Conservation (phyloP, 441 rosid genomes). For the Erodium moschatum region DNA sequence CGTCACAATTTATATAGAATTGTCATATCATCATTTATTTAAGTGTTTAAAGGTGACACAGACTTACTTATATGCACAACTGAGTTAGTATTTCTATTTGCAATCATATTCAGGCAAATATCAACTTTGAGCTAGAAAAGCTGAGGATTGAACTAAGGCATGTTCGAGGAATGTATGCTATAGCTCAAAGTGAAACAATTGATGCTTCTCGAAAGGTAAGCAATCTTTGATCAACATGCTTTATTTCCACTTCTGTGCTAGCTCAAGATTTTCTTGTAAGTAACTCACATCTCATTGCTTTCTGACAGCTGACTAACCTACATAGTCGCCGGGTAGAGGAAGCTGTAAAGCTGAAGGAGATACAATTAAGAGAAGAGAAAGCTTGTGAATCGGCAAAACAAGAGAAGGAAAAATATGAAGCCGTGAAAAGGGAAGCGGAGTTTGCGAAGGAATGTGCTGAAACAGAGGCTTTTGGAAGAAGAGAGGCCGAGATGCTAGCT, state of each 20-base stretch:
- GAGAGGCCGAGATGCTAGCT: slow-evolving; percentile 54
- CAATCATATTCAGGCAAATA: slow-evolving; percentile 11
- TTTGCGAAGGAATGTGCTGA: slow-evolving; percentile 35
- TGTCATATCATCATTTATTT: too few species aligned
- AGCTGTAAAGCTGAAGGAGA: slow-evolving; percentile 49
- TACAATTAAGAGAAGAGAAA: slow-evolving; percentile 38
- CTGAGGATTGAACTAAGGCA: slow-evolving; percentile 78
- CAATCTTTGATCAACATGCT: slow-evolving; percentile 3
- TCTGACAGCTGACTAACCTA: slow-evolving; percentile 45
- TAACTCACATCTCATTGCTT: slow-evolving; percentile 4
- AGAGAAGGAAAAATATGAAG: slow-evolving; percentile 54
- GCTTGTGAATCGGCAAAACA: slow-evolving; percentile 49
- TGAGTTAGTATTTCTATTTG: too few species aligned
- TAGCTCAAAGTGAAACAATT: slow-evolving; percentile 60
- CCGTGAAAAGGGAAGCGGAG: slow-evolving; percentile 53
- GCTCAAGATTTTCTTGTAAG: not conserved
- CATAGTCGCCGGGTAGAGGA: slow-evolving; percentile 41
- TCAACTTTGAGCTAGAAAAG: slow-evolving; percentile 70
- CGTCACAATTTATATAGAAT: too few species aligned
- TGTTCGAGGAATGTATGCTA: slow-evolving; percentile 56
- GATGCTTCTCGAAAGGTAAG: slow-evolving; percentile 73
- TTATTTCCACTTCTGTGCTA: not conserved
- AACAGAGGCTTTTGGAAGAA: slow-evolving; percentile 55
- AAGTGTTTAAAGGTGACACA: too few species aligned
- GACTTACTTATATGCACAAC: too few species aligned